Conservation (phyloP, 805 yeast species). For the Cyberlindnera japonica region DNA sequence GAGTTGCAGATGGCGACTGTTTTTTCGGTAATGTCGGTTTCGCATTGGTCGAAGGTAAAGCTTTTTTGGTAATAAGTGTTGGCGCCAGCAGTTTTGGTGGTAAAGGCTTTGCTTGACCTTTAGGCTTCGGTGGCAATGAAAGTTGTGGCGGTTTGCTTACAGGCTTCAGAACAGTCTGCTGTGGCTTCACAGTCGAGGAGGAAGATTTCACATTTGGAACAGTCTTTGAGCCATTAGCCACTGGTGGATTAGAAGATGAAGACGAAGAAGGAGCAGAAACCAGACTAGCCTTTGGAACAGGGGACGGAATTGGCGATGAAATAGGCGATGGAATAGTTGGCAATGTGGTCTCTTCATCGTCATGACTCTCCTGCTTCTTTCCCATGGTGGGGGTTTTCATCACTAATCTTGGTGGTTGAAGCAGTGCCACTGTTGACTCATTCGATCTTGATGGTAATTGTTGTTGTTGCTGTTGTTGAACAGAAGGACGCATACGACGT, state of each 20-base stretch:
- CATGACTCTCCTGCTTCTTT: neutral
- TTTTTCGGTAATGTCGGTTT: slow-evolving; percentile 2
- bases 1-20: slow-evolving; percentile 2
- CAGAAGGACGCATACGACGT: neutral
- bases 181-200: slow-evolving; percentile 4
- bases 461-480: neutral
- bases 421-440: neutral
- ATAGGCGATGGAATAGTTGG: too few species aligned
- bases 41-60: slow-evolving; percentile 1
- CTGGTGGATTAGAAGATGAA: neutral
- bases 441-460: too few species aligned
- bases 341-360: neutral
- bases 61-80: slow-evolving; percentile 3
- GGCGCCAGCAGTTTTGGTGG: slow-evolving; percentile 17
- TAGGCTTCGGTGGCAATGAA: slow-evolving; percentile 15
- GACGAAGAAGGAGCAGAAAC: neutral
- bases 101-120: too few species aligned
- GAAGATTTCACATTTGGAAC: neutral
- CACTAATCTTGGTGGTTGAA: neutral
- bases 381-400: neutral
- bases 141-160: slow-evolving; percentile 16
- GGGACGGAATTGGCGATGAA: too few species aligned
- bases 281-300: neutral
- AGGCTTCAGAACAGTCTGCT: neutral
- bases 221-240: too few species aligned